Base-by-base conservation (phyloP, 495 filamentous ascomycete species). In the Daldinia grandis region DNA sequence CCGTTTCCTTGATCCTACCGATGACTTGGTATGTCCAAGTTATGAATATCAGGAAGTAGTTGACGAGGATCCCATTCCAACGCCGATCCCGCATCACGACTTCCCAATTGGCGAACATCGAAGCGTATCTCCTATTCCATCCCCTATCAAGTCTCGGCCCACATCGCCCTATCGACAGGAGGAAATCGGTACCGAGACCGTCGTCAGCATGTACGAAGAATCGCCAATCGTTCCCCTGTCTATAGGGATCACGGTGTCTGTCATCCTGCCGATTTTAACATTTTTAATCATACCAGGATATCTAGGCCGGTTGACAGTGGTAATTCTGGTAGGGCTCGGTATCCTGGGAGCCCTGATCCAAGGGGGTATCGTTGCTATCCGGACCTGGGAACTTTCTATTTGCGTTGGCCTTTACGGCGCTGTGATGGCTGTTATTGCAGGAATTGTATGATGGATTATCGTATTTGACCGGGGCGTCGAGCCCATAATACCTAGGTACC, bases 1-100 rank as follows among this genome's bases (percentile, higher is more conserved):
- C 1, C 84, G 82, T 38, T 95, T 94, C 75, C 81, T 96, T 5
- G 84, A 91, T 37, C 80, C 87, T 19, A 75, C 80, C 19, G 81
- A 85, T 6, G 93, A 96, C 70, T 86, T 96, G 4, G 80, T 93
- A 28, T 86, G 83, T 19, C 76, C 92, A 8, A 79, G 64, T 12
- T 61, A 76, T 15, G 69, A 72, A 24, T 64, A 69, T 10, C 67
- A 71, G 44, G 37, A 71, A 7, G 44, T 61, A 0, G 30, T 67
- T 33, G 72, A 74, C 7, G 74, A 76, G 2, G 75, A 76, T 6
- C 54, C 71, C 14, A 61, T 68, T 5, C 63, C 57, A 4, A 72
- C 71, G 24, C 73, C 75, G 5, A 66, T 69, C 2, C 60, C 75
- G 2, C 75, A 58, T 42, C 38, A 68, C 24, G 68, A 72, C 12